phyloP scores from a whole-genome alignment of 768 basidiomycete species.

The Panaeolus papilionaceus region DNA sequence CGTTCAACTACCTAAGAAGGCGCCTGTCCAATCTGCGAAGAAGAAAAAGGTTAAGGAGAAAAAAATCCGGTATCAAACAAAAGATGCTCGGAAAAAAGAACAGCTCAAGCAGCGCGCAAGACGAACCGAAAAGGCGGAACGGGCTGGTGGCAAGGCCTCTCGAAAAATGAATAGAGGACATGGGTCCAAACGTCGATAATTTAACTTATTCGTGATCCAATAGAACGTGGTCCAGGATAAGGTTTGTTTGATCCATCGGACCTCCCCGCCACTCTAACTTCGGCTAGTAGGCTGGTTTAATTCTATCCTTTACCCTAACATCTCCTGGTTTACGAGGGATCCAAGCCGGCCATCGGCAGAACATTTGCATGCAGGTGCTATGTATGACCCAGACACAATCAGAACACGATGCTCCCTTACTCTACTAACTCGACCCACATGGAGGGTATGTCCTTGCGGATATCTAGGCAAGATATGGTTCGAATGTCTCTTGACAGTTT shows the following conservation, averaged over 20 bases:
- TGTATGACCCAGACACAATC: background rate
- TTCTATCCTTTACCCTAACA: background rate
- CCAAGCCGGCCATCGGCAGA: background rate
- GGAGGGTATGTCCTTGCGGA: slow-evolving; percentile 11
- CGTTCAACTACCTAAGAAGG: slow-evolving; percentile 16
- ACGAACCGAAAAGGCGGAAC: slow-evolving; percentile 73
- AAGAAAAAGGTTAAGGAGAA: slow-evolving; percentile 40
- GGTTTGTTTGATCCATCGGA: background rate
- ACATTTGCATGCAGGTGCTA: background rate
- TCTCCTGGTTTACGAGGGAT: background rate
- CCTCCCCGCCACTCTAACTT: background rate
- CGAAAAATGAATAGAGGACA: slow-evolving; percentile 41
- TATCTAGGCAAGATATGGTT: background rate
- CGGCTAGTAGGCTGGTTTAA: background rate
- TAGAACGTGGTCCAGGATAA: background rate
- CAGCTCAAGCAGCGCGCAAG: slow-evolving; percentile 67
- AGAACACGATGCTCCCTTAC: slow-evolving; percentile 3
- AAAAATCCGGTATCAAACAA: slow-evolving; percentile 74
- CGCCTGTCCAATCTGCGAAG: slow-evolving; percentile 12
- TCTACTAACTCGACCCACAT: background rate
- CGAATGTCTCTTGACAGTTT: slow-evolving; percentile 1
- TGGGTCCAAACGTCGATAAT: slow-evolving; percentile 29
- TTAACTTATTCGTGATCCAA: background rate
- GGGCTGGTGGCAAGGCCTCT: slow-evolving; percentile 68
- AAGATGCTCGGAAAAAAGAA: slow-evolving; percentile 65